Evolutionary conservation across 1,284 basidiomycete species (phyloP).

Genomic region (Pholiota adiposa): DNA sequence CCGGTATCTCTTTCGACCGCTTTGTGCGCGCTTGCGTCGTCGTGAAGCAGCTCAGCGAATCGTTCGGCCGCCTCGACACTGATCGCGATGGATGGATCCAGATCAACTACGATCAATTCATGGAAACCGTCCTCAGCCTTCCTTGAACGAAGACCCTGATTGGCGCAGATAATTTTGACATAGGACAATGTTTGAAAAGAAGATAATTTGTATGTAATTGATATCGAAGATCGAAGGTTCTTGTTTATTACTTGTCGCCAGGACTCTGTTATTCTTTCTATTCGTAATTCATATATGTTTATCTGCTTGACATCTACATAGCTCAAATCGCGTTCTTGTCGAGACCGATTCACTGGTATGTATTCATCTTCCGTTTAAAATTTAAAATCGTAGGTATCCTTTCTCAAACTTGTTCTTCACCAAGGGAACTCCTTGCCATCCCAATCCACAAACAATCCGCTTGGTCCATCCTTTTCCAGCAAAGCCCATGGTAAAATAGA

Average conservation of each 20-base stretch:
- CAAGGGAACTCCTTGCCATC: conserved; percentile 38
- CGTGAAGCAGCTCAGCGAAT: conserved; percentile 76
- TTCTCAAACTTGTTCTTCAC: too few relatives aligned
- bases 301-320: background rate
- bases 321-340: too few relatives aligned
- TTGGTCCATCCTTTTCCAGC: conserved; percentile 42
- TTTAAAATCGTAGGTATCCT: too few relatives aligned
- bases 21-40: conserved; percentile 84
- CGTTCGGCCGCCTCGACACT: conserved; percentile 61
- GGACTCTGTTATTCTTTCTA: background rate
- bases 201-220: background rate
- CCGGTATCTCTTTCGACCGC: conserved; percentile 80
- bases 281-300: background rate
- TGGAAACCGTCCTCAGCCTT: conserved; percentile 70
- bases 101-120: conserved; percentile 78
- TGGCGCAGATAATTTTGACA: background rate
- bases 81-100: conserved; percentile 77
- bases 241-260: background rate
- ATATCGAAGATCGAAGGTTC: background rate
- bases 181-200: background rate
- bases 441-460: conserved; percentile 33
- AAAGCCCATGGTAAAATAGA: conserved; percentile 41
- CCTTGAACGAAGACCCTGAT: conserved; percentile 48
- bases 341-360: too few relatives aligned
- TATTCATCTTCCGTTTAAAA: too few relatives aligned